Percentiles rank a stretch among this genome's conserved stretches.
Evolutionary conservation across 495 filamentous ascomycete species (phyloP).

Genomic region (Annulohypoxylon nitens): DNA sequence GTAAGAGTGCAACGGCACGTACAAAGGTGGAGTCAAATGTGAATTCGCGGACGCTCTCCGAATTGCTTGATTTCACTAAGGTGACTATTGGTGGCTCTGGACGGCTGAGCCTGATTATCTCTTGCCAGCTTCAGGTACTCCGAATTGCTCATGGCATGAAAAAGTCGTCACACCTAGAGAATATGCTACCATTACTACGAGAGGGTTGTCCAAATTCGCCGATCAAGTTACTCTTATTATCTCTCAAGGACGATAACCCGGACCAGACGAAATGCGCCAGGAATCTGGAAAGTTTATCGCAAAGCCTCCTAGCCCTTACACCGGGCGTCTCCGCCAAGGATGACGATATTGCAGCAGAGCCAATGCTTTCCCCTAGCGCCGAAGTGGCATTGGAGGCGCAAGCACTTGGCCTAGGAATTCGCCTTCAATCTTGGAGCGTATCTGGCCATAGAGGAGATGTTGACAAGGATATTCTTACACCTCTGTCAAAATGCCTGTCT

Average conservation of each 20-base stretch:
- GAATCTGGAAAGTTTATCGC: constrained; percentile 78
- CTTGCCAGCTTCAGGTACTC: constrained; percentile 66
- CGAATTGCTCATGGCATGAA: constrained; percentile 63
- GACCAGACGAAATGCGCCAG: constrained; percentile 71
- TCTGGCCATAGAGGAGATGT: constrained; percentile 76
- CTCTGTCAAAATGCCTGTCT: constrained; percentile 74
- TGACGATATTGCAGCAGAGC: constrained; percentile 61
- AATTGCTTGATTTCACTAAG: constrained; percentile 72
- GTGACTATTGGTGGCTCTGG: constrained; percentile 53
- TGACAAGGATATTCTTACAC: constrained; percentile 76
- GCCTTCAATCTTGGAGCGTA: constrained; percentile 77
- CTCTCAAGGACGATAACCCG: constrained; percentile 61
- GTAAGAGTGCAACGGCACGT: constrained; percentile 45
- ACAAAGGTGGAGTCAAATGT: constrained; percentile 50
- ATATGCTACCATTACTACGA: constrained; percentile 57
- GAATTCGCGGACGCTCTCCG: constrained; percentile 64
- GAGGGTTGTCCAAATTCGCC: constrained; percentile 71
- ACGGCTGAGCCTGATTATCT: constrained; percentile 62
- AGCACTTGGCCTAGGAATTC: constrained; percentile 72
- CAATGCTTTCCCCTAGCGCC: constrained; percentile 68
- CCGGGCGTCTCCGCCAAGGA: constrained; percentile 68
- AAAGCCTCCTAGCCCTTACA: constrained; percentile 73
- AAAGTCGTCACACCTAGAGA: constrained; percentile 66
- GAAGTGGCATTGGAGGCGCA: constrained; percentile 73
- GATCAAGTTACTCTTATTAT: constrained; percentile 68